A percentile compares a stretch with the other conserved stretches of the same genome.
These are phyloP conservation scores for Trypanosoma brucei DNA, from an alignment of 208 protist genomes.

Conservation along the genomic window DNA sequence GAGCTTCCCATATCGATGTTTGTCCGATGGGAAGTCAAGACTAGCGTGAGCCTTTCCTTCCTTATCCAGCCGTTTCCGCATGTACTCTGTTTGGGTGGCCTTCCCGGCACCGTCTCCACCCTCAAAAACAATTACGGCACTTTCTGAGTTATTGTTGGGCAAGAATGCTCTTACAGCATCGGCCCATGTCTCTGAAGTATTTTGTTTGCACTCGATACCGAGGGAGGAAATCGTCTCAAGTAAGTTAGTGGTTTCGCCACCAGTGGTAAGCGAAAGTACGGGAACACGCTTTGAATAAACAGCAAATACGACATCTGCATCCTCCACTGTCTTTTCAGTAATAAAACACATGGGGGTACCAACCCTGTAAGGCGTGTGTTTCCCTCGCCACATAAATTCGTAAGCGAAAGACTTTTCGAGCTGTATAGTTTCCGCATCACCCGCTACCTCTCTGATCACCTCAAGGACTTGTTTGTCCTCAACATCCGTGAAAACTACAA, in stretches of 20 bases:
- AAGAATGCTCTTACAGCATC: slow-evolving; percentile 29
- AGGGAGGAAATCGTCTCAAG: slow-evolving; percentile 37
- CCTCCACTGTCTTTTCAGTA: slow-evolving; percentile 36
- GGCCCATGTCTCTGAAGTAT: slow-evolving; percentile 5
- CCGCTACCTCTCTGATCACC: slow-evolving; percentile 1
- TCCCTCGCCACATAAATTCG: not conserved
- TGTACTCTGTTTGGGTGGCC: slow-evolving; percentile 76
- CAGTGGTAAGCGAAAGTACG: slow-evolving; percentile 24
- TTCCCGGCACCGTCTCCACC: slow-evolving; percentile 92
- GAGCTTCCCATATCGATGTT: slow-evolving; percentile 61
- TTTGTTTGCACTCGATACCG: slow-evolving; percentile 6
- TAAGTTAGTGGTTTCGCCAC: not conserved
- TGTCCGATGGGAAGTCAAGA: slow-evolving; percentile 87
- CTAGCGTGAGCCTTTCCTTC: slow-evolving; percentile 39
- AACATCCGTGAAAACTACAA: slow-evolving; percentile 24
- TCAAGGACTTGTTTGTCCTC: slow-evolving; percentile 5
- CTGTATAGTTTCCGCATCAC: slow-evolving; percentile 18
- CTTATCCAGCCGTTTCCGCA: slow-evolving; percentile 35
- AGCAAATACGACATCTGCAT: slow-evolving; percentile 63
- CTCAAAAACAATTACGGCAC: slow-evolving; percentile 75
- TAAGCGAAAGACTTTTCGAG: slow-evolving; percentile 5
- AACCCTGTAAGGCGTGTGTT: not conserved
- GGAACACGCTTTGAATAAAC: slow-evolving; percentile 51
- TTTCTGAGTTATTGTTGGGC: slow-evolving; percentile 5
- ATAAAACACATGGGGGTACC: slow-evolving; percentile 58